A percentile compares a stretch with the other conserved stretches of the same genome.
Evolutionary conservation across 2,329 filamentous ascomycete genomes (phyloP).

Genomic region (Epichloe bromicola): DNA sequence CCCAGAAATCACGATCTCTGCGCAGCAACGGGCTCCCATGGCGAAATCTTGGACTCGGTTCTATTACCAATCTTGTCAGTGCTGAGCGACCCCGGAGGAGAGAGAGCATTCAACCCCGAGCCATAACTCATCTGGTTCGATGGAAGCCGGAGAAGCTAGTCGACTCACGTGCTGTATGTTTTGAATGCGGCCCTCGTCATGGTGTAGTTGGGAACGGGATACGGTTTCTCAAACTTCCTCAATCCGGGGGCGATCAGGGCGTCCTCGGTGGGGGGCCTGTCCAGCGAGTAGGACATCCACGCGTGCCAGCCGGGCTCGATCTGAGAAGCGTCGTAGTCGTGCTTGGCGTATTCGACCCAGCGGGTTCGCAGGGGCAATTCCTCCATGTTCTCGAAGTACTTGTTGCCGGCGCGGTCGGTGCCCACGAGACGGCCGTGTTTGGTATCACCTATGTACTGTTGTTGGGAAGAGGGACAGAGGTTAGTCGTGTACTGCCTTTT

Average conservation of each 20-base stretch:
- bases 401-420: constrained; percentile 86
- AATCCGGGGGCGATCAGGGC: constrained; percentile 52
- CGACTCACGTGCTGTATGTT: constrained; percentile 84
- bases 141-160: too few species aligned
- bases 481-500: background rate
- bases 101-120: too few species aligned
- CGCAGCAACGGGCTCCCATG: constrained; percentile 37
- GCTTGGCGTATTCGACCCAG: constrained; percentile 93
- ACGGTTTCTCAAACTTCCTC: constrained; percentile 62
- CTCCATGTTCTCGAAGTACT: constrained; percentile 91
- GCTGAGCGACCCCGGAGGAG: background rate
- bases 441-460: constrained; percentile 75
- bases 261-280: constrained; percentile 73
- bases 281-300: constrained; percentile 90
- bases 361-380: constrained; percentile 93
- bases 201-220: constrained; percentile 63
- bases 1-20: constrained; percentile 16
- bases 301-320: constrained; percentile 97
- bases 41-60: constrained; percentile 38
- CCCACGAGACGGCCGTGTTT: constrained; percentile 83
- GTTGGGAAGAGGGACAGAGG: background rate
- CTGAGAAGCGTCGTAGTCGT: constrained; percentile 70
- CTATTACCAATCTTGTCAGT: constrained; percentile 21
- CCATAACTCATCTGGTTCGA: too few species aligned
- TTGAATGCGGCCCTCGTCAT: constrained; percentile 69